Evolutionary conservation across 2,329 filamentous ascomycete species (phyloP).

Genomic region (Clarireedia monteithiana): DNA sequence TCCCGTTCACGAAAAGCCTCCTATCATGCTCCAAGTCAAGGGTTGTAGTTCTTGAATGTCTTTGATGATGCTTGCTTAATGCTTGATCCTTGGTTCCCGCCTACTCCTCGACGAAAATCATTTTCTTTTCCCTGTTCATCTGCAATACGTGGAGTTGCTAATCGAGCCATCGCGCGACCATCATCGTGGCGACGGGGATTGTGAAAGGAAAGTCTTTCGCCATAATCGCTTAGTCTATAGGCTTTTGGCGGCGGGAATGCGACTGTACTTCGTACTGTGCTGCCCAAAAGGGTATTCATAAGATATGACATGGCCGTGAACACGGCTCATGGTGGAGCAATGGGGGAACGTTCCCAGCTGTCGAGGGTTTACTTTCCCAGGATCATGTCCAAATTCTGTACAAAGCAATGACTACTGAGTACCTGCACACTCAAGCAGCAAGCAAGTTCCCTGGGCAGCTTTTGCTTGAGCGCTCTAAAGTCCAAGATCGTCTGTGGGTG

Average conservation of each 20-base stretch:
- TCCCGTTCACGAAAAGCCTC: too few species aligned
- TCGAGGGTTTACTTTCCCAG: background rate
- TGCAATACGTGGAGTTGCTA: background rate
- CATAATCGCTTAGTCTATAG: background rate
- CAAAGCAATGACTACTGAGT: background rate
- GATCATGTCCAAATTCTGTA: background rate
- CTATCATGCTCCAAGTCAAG: background rate
- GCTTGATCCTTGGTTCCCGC: slow-evolving; percentile 5
- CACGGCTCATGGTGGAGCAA: background rate
- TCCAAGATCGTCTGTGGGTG: background rate
- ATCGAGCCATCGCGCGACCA: background rate
- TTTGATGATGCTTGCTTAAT: background rate
- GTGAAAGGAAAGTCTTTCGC: background rate
- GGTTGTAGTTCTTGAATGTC: background rate
- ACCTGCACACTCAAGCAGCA: too few species aligned
- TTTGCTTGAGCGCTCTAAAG: background rate
- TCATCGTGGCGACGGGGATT: slow-evolving; percentile 7
- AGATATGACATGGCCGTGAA: background rate
- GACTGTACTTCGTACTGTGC: too few species aligned
- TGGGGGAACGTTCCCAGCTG: background rate
- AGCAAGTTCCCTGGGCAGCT: too few species aligned
- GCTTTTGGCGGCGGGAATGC: background rate
- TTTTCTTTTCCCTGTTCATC: background rate
- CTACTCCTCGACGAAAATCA: slow-evolving; percentile 7
- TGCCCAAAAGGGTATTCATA: too few species aligned